phyloP scores from a whole-genome alignment of 2,329 filamentous ascomycete genomes.

The Pezicula radicicola region DNA sequence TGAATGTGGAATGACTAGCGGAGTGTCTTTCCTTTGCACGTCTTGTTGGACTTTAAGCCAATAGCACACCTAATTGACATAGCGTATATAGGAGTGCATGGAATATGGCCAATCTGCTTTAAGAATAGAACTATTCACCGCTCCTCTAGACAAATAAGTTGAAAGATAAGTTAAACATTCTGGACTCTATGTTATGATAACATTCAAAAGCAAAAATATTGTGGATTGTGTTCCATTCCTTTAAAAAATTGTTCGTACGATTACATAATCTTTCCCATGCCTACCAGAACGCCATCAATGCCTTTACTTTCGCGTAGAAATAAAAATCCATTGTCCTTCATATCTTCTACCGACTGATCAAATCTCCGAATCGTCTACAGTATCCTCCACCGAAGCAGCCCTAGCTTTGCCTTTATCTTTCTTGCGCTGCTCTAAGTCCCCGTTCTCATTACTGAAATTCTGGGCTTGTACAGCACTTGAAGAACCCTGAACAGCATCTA shows the following conservation, averaged over 20 bases:
- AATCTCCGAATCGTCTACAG: slow-evolving; percentile 33
- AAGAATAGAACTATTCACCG: too few relatives aligned
- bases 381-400: slow-evolving; percentile 46
- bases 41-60: too few relatives aligned
- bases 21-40: too few relatives aligned
- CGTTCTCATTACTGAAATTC: slow-evolving; percentile 5
- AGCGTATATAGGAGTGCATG: too few relatives aligned
- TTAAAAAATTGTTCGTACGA: neutral
- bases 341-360: neutral
- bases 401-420: slow-evolving; percentile 40
- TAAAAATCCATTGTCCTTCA: neutral
- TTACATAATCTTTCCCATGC: neutral
- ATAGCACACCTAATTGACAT: too few relatives aligned
- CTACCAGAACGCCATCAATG: neutral
- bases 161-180: too few relatives aligned
- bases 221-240: neutral
- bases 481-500: neutral
- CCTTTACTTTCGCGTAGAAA: neutral
- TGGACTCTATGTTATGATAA: too few relatives aligned
- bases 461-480: slow-evolving; percentile 1
- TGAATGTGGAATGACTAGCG: too few relatives aligned
- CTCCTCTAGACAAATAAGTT: too few relatives aligned
- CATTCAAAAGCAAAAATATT: too few relatives aligned
- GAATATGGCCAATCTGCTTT: too few relatives aligned
- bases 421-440: slow-evolving; percentile 10